Conservation (phyloP, 495 filamentous ascomycete species). For the Penicillium canescens region DNA sequence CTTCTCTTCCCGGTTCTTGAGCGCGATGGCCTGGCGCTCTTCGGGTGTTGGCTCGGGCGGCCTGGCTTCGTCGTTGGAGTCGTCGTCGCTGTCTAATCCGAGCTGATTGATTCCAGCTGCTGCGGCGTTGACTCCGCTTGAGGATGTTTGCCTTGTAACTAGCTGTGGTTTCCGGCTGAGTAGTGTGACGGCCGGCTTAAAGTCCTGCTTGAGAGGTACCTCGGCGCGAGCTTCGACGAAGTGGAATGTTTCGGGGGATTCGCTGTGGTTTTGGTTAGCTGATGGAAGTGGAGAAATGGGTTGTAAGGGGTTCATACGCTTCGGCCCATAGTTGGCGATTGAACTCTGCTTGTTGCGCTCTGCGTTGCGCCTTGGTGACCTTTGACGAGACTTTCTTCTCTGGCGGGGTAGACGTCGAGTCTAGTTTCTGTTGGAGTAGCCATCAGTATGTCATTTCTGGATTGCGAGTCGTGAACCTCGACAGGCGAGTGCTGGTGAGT, state of each 20-base stretch:
- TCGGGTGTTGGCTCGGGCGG: conserved; percentile 61
- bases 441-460: conserved; percentile 11
- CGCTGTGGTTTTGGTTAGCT: conserved; percentile 34
- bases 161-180: conserved; percentile 77
- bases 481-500: too few species aligned
- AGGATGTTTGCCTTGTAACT: conserved; percentile 32
- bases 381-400: conserved; percentile 53
- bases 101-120: conserved; percentile 60
- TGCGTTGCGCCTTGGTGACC: conserved; percentile 71
- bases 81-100: conserved; percentile 58
- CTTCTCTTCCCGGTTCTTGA: conserved; percentile 81
- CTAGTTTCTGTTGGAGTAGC: conserved; percentile 34
- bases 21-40: conserved; percentile 70
- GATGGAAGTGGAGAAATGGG: not conserved
- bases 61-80: conserved; percentile 64
- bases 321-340: conserved; percentile 86
- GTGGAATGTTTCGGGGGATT: conserved; percentile 65
- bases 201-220: conserved; percentile 73
- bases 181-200: conserved; percentile 79
- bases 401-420: conserved; percentile 34
- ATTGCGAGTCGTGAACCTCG: not conserved
- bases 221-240: conserved; percentile 67
- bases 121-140: conserved; percentile 38
- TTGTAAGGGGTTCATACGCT: conserved; percentile 53
- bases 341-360: conserved; percentile 76